Percentiles rank a stretch among this genome's conserved stretches.
phyloP scores from a whole-genome alignment of 345 rosid species.

The Camelina sativa region DNA sequence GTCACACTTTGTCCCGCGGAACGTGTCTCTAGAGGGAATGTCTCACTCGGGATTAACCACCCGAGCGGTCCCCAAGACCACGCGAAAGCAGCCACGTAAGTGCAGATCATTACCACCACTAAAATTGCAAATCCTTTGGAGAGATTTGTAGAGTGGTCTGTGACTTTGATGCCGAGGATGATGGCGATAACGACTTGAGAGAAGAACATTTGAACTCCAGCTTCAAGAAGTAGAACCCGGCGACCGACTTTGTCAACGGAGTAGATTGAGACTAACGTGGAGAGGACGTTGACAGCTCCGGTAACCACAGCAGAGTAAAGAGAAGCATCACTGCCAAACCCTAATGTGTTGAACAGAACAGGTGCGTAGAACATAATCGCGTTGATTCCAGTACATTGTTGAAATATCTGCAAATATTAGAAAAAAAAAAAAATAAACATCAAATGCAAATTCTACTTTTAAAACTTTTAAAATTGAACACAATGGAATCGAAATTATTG shows the following conservation, averaged over 20 bases:
- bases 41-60: constrained; percentile 93
- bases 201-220: constrained; percentile 92
- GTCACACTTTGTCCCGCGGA: constrained; percentile 97
- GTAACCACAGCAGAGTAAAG: constrained; percentile 94
- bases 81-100: constrained; percentile 81
- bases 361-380: constrained; percentile 99
- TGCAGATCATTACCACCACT: constrained; percentile 82
- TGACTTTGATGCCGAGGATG: constrained; percentile 75
- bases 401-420: constrained; percentile 64
- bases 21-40: constrained; percentile 89
- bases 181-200: constrained; percentile 77
- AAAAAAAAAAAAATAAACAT: not conserved
- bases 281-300: constrained; percentile 87
- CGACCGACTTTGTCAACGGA: constrained; percentile 90
- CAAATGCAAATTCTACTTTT: not conserved
- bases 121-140: constrained; percentile 52
- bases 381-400: constrained; percentile 91
- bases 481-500: not conserved
- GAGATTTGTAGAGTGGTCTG: constrained; percentile 62
- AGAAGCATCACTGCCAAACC: constrained; percentile 77
- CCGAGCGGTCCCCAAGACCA: constrained; percentile 99
- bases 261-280: constrained; percentile 84
- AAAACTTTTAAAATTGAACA: not conserved
- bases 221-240: constrained; percentile 75
- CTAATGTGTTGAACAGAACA: constrained; percentile 77